Percentiles rank a stretch among this genome's conserved stretches.
phyloP scores from a whole-genome alignment of 371 early-diverging fungal species.

The Capillidium heterosporum region DNA sequence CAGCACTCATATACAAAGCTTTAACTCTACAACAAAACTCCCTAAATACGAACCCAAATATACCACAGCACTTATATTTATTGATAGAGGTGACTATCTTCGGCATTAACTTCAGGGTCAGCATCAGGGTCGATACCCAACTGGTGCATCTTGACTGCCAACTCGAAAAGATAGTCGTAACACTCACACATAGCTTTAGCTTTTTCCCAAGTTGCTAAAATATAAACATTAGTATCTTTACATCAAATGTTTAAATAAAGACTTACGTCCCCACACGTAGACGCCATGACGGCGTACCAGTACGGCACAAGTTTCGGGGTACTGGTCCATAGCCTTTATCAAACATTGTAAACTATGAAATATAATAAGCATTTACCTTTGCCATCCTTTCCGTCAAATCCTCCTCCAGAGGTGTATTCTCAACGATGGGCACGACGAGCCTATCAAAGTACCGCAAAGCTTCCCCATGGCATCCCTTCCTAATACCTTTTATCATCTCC shows the following conservation, averaged over 20 bases:
- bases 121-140: conserved; percentile 55
- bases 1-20: no score
- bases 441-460: conserved; percentile 59
- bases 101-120: conserved; percentile 19
- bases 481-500: conserved; percentile 97
- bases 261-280: conserved; percentile 77
- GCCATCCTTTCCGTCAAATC: conserved; percentile 82
- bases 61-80: no score
- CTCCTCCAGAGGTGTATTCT: conserved; percentile 90
- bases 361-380: conserved; percentile 21
- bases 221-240: background rate
- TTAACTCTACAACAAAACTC: no score
- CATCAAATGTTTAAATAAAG: no score
- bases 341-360: background rate
- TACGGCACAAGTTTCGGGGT: conserved; percentile 90
- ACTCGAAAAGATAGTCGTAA: conserved; percentile 94
- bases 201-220: conserved; percentile 78
- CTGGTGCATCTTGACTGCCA: conserved; percentile 80
- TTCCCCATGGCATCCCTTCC: conserved; percentile 42
- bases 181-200: conserved; percentile 96
- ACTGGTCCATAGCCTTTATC: conserved; percentile 58
- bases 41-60: no score
- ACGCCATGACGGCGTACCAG: conserved; percentile 83
- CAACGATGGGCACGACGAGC: conserved; percentile 86
- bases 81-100: conserved; percentile 2